Conservation (phyloP, 495 filamentous ascomycete genomes). For the Neurospora sp. region DNA sequence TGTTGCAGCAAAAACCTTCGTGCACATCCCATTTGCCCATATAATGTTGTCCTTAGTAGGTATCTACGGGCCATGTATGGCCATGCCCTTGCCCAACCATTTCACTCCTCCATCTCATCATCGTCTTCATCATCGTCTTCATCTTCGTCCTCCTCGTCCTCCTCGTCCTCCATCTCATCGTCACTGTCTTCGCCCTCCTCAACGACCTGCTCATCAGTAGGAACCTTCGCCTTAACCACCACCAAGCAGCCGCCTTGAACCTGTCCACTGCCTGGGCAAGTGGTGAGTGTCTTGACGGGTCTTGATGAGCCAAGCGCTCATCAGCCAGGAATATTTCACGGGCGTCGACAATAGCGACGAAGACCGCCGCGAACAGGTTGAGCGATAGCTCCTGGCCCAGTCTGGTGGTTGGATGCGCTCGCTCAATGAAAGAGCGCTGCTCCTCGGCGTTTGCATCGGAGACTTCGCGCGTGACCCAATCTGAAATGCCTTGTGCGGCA, state of each 20-base stretch:
- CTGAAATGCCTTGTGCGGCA: not conserved
- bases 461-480: not conserved
- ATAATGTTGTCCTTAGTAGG: too few species aligned
- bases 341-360: not conserved
- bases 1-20: not conserved
- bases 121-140: too few species aligned
- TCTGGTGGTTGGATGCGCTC: not conserved
- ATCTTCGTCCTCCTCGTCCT: too few species aligned
- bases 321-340: not conserved
- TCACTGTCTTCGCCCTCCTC: too few species aligned
- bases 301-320: not conserved
- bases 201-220: not conserved
- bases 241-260: not conserved
- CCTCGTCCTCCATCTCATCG: too few species aligned
- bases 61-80: too few species aligned
- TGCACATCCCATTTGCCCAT: not conserved
- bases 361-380: not conserved
- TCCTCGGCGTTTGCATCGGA: not conserved
- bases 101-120: too few species aligned
- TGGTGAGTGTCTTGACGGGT: not conserved
- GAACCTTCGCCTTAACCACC: not conserved
- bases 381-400: not conserved
- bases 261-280: not conserved
- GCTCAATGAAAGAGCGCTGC: not conserved
- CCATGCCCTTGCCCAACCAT: too few species aligned